These are phyloP conservation scores for Neurospora crassa DNA, from an alignment of 2,329 filamentous ascomycete species.

Conservation along the genomic window DNA sequence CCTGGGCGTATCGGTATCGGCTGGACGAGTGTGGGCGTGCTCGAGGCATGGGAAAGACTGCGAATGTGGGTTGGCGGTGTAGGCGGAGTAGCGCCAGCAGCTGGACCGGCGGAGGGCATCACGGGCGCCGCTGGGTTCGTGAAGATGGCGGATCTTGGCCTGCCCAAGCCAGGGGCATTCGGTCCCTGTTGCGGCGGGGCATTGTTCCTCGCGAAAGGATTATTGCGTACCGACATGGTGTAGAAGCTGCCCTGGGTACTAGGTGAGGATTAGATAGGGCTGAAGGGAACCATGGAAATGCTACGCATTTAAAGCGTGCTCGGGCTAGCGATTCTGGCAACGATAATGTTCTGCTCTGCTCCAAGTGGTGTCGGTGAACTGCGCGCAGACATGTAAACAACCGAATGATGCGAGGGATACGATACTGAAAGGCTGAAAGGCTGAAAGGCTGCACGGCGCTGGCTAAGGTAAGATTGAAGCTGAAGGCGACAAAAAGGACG, in stretches of 20 bases:
- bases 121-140: conserved; percentile 43
- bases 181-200: conserved; percentile 57
- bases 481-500: neutral
- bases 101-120: conserved; percentile 23
- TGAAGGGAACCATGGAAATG: conserved; percentile 11
- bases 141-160: conserved; percentile 71
- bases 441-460: neutral
- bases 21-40: conserved; percentile 32
- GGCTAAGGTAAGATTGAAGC: neutral
- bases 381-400: neutral
- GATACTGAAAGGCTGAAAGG: neutral
- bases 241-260: conserved; percentile 3
- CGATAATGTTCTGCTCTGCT: neutral
- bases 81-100: neutral
- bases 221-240: conserved; percentile 63
- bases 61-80: conserved; percentile 46
- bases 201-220: conserved; percentile 62
- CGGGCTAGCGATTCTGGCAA: neutral
- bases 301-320: neutral
- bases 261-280: conserved; percentile 1
- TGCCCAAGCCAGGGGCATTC: conserved; percentile 34
- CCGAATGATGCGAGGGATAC: neutral
- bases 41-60: conserved; percentile 56
- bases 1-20: conserved; percentile 21
- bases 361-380: neutral